Conservation (phyloP, 441 rosid genomes). For the Jatropha multifida region DNA sequence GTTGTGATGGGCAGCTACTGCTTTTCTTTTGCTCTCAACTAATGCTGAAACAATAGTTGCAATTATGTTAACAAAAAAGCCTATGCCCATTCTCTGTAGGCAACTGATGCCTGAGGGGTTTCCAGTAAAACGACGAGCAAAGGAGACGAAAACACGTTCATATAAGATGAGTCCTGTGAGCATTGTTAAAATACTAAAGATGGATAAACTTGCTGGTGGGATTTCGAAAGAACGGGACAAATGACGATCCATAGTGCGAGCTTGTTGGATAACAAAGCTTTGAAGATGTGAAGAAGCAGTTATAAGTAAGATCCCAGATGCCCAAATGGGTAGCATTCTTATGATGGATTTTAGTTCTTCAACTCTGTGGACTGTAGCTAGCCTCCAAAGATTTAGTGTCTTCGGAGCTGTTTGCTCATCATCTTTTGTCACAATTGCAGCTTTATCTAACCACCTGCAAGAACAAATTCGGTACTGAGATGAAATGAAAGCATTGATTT, state of each 20-base stretch:
- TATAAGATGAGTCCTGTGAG: conserved; percentile 44
- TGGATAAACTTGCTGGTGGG: conserved; percentile 54
- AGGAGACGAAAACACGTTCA: conserved; percentile 52
- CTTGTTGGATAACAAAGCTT: conserved; percentile 56
- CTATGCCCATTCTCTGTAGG: conserved; percentile 59
- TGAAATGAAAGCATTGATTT: not conserved
- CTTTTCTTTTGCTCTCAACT: conserved; percentile 47
- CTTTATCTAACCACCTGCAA: conserved; percentile 60
- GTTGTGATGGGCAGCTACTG: conserved; percentile 36
- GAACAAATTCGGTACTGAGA: not conserved
- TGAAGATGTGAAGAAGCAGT: conserved; percentile 47
- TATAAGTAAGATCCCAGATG: conserved; percentile 47
- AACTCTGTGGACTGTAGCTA: conserved; percentile 57
- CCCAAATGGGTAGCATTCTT: conserved; percentile 60
- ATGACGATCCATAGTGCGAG: conserved; percentile 57
- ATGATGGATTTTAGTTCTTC: conserved; percentile 59
- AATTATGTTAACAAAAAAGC: conserved; percentile 40
- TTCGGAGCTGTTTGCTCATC: conserved; percentile 26
- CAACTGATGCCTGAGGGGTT: conserved; percentile 50
- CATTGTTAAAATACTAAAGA: conserved; percentile 43
- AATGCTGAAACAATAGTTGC: conserved; percentile 44
- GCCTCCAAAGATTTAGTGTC: conserved; percentile 46
- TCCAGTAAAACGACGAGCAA: conserved; percentile 42
- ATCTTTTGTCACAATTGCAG: conserved; percentile 40
- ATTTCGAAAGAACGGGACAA: conserved; percentile 50